These are phyloP conservation scores for Priceomyces fermenticarens DNA, from an alignment of 805 yeast species.

Conservation along the genomic window DNA sequence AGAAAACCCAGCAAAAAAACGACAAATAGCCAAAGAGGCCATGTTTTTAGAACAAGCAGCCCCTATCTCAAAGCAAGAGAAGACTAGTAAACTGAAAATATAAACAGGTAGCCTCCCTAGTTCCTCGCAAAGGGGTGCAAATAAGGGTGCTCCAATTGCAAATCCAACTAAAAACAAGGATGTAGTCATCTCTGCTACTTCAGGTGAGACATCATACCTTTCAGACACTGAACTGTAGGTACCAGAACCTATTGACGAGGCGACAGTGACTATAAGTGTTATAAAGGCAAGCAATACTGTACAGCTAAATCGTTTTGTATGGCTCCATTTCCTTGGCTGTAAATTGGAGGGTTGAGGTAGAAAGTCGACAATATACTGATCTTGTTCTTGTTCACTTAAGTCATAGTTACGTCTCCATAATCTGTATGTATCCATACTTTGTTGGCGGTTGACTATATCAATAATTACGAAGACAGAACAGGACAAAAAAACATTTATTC, in stretches of 20 bases:
- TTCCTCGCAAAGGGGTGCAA: constrained; percentile 5
- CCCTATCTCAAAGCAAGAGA: constrained; percentile 4
- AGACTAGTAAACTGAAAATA: constrained; percentile 1
- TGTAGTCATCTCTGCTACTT: constrained; percentile 3
- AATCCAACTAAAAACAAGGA: constrained; percentile 4
- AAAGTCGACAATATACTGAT: background rate
- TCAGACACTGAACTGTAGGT: constrained; percentile 1
- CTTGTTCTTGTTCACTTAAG: background rate
- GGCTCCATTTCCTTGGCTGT: constrained; percentile 3
- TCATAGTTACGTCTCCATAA: background rate
- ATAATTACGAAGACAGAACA: too few species aligned
- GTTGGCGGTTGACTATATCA: too few species aligned
- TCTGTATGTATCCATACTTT: background rate
- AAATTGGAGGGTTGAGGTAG: background rate
- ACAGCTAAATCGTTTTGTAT: constrained; percentile 1
- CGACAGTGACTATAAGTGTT: background rate
- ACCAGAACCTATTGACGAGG: constrained; percentile 4
- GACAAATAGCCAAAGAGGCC: constrained; percentile 44
- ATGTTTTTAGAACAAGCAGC: constrained; percentile 4
- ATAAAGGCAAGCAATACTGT: constrained; percentile 1
- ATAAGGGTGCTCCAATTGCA: constrained; percentile 4
- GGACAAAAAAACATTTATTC: too few species aligned
- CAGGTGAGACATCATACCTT: background rate
- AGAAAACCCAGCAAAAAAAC: constrained; percentile 72
- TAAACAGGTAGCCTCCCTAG: constrained; percentile 3